Conservation (phyloP, 306 rosid genomes). For the Lotus japonicus region DNA sequence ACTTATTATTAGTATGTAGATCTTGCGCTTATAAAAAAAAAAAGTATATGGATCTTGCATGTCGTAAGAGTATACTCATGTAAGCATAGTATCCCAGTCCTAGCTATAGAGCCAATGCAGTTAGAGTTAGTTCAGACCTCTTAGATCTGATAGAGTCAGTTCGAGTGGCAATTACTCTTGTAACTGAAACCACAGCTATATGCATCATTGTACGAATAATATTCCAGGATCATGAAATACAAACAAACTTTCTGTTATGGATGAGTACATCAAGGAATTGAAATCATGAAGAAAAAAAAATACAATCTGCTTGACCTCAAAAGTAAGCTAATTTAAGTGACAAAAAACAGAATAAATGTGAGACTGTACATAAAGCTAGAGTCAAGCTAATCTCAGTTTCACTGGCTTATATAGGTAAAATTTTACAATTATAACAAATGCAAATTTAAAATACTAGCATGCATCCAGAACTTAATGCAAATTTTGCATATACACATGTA, state of each 20-base stretch:
- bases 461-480: background rate
- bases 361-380: background rate
- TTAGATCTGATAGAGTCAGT: too few relatives aligned
- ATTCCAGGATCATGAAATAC: too few relatives aligned
- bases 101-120: too few relatives aligned
- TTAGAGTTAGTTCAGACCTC: too few relatives aligned
- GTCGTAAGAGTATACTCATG: too few relatives aligned
- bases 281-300: background rate
- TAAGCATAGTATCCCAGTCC: too few relatives aligned
- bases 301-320: background rate
- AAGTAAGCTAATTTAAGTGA: background rate
- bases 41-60: too few relatives aligned
- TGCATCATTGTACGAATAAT: too few relatives aligned
- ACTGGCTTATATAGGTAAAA: background rate
- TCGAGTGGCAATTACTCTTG: too few relatives aligned
- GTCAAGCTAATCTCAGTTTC: background rate
- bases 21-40: too few relatives aligned
- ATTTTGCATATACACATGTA: background rate
- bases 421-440: background rate
- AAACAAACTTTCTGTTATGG: background rate
- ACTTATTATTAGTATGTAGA: background rate
- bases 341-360: background rate
- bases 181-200: too few relatives aligned
- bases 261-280: background rate
- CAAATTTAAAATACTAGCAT: background rate